A percentile compares a stretch with the other conserved stretches of the same genome.
Evolutionary conservation across 2,329 filamentous ascomycete genomes (phyloP).

Genomic region (Arthrobotrys entomopaga): DNA sequence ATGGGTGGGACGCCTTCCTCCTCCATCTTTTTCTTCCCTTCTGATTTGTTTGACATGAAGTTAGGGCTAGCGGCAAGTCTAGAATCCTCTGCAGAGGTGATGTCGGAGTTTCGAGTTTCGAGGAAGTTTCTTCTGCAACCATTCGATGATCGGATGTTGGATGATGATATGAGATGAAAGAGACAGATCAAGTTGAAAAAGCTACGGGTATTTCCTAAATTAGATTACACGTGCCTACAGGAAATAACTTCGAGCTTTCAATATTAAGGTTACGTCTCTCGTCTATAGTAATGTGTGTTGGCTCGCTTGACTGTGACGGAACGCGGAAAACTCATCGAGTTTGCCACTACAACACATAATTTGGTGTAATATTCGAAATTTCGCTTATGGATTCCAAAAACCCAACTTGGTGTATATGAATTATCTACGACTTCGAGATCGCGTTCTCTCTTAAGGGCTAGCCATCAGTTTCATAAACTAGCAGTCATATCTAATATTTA

Average conservation of each 20-base stretch:
- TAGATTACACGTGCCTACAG: slow-evolving; percentile 3
- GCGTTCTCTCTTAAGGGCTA: not conserved
- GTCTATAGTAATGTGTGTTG: slow-evolving; percentile 3
- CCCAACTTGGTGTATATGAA: not conserved
- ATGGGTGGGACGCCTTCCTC: slow-evolving; percentile 26
- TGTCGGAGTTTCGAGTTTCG: slow-evolving; percentile 9
- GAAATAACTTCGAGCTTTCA: not conserved
- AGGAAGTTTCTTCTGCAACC: not conserved
- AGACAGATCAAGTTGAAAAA: slow-evolving; percentile 14
- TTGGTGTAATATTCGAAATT: not conserved
- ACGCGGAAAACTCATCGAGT: not conserved
- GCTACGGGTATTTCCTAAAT: slow-evolving; percentile 4
- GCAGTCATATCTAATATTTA: slow-evolving; percentile 3
- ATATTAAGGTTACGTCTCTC: slow-evolving; percentile 1
- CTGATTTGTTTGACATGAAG: slow-evolving; percentile 30
- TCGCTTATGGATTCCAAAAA: not conserved
- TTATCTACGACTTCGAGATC: not conserved
- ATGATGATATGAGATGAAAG: slow-evolving; percentile 4
- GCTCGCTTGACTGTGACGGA: not conserved
- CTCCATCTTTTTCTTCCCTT: slow-evolving; percentile 22
- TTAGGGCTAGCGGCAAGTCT: slow-evolving; percentile 16
- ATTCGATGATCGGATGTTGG: not conserved
- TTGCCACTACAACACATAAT: not conserved
- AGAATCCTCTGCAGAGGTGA: not conserved
- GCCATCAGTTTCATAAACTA: slow-evolving; percentile 8